Conservation (phyloP, 177 flowering plant genomes). For the Telopea speciosissima region DNA sequence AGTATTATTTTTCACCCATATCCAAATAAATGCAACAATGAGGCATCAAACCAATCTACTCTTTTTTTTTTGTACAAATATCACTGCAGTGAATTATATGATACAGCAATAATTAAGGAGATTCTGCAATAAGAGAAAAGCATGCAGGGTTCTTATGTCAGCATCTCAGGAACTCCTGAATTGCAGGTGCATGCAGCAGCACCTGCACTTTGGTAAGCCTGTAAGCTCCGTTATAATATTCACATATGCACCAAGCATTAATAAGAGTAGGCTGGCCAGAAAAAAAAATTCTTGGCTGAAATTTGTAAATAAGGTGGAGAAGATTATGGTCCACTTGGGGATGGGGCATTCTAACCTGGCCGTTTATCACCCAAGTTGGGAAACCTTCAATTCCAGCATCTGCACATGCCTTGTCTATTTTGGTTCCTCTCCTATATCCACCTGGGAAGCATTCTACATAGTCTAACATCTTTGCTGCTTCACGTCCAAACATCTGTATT, state of each 20-base stretch:
- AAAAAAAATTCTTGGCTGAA: neutral
- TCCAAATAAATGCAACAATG: no score
- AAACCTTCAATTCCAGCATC: constrained; percentile 69
- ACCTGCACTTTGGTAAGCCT: no score
- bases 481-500: constrained; percentile 76
- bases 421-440: constrained; percentile 65
- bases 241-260: neutral
- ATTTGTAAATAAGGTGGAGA: no score
- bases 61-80: no score
- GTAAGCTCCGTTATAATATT: neutral
- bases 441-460: constrained; percentile 93
- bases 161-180: no score
- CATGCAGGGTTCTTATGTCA: no score
- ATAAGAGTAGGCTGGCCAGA: neutral
- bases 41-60: no score
- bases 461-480: constrained; percentile 70
- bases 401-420: constrained; percentile 54
- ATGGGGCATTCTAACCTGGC: constrained; percentile 41
- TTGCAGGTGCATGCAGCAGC: no score
- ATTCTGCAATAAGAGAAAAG: no score
- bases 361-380: constrained; percentile 91
- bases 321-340: neutral
- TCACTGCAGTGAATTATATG: no score
- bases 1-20: no score
- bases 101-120: no score